Conservation (phyloP, 805 yeast species). For the Cyberlindnera mrakii region DNA sequence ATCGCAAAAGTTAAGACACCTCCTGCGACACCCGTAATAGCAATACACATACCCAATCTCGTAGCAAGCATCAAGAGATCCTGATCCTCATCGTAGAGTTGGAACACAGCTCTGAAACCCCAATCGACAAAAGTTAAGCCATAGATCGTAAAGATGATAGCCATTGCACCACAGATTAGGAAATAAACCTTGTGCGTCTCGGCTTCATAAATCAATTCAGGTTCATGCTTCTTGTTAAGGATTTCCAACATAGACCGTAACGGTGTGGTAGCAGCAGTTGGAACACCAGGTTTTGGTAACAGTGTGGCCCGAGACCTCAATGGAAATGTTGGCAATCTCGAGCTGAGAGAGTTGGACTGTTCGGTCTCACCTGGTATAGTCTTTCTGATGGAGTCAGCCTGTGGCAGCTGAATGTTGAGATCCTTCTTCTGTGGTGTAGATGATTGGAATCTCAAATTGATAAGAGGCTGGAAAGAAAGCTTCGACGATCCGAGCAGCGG, state of each 20-base stretch:
- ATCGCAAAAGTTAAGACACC: constrained; percentile 29
- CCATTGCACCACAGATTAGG: constrained; percentile 60
- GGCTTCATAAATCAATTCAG: constrained; percentile 75
- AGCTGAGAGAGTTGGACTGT: constrained; percentile 37
- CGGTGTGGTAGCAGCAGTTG: constrained; percentile 42
- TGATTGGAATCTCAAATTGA: background rate
- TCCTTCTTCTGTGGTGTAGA: background rate
- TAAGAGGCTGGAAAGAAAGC: no score
- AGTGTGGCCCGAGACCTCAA: constrained; percentile 64
- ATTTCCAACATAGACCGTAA: constrained; percentile 58
- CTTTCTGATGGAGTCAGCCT: background rate
- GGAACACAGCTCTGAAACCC: constrained; percentile 44
- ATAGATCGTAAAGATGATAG: constrained; percentile 63
- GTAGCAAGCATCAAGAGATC: constrained; percentile 30
- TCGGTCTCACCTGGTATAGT: constrained; percentile 23
- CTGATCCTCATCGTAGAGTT: constrained; percentile 47
- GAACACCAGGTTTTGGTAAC: constrained; percentile 72
- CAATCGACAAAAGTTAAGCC: constrained; percentile 55
- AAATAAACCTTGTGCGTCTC: constrained; percentile 80
- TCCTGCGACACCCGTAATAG: constrained; percentile 36
- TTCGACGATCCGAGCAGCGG: no score
- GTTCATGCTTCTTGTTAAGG: constrained; percentile 47
- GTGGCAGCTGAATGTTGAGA: no score
- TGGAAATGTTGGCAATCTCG: constrained; percentile 63
- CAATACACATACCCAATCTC: constrained; percentile 33